Percentiles rank a stretch among this genome's conserved stretches.
Evolutionary conservation across 2,329 filamentous ascomycete species (phyloP).

Genomic region (Paraconiothyrium brasiliense): DNA sequence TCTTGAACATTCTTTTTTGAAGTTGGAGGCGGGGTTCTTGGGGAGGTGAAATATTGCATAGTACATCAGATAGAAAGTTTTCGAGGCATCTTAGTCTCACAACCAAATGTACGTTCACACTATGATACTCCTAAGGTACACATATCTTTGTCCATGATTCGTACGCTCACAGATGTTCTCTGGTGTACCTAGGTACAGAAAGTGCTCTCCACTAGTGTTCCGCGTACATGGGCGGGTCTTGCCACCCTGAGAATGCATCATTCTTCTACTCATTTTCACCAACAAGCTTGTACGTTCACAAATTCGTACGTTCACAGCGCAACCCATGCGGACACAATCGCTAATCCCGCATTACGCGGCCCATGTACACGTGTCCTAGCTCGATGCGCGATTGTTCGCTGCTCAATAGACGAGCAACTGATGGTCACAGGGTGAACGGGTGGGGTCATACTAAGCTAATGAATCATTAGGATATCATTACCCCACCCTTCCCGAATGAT

Average conservation of each 20-base stretch:
- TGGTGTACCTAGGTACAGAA: too few species aligned
- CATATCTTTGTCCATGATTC: too few species aligned
- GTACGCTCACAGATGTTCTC: too few species aligned
- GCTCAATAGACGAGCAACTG: slow-evolving; percentile 5
- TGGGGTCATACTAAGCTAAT: slow-evolving; percentile 22
- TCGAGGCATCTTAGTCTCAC: not conserved
- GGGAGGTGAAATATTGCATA: slow-evolving; percentile 16
- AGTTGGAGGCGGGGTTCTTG: slow-evolving; percentile 25
- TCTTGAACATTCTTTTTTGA: slow-evolving; percentile 23
- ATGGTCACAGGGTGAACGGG: slow-evolving; percentile 7
- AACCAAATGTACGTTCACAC: too few species aligned
- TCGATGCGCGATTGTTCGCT: not conserved
- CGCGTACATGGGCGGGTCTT: too few species aligned
- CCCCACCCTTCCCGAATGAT: slow-evolving; percentile 16
- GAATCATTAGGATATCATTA: slow-evolving; percentile 25
- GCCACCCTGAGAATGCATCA: too few species aligned
- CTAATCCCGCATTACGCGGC: not conserved
- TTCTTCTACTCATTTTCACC: too few species aligned
- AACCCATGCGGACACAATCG: not conserved
- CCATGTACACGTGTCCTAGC: not conserved
- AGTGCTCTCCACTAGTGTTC: too few species aligned
- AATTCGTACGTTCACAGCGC: not conserved
- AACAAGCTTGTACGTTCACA: too few species aligned
- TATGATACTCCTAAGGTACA: too few species aligned
- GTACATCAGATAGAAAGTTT: not conserved